Evolutionary conservation across 139 green algal species (phyloP).

Genomic region (Asterochloris sp.): DNA sequence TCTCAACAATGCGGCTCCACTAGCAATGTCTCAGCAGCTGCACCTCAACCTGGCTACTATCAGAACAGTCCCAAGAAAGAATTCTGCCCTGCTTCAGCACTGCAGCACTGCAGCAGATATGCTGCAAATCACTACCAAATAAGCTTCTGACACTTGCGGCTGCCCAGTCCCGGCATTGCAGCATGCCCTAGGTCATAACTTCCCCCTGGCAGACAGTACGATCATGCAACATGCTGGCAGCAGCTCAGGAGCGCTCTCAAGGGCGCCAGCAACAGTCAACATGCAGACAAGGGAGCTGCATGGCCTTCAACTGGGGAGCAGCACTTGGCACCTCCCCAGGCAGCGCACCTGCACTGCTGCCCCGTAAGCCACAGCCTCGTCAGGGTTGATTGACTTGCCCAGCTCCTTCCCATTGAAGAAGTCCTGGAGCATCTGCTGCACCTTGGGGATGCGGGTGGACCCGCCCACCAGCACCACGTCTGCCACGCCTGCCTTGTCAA

Average conservation of each 20-base stretch:
- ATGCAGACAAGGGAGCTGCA: not conserved
- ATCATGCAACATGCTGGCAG: not conserved
- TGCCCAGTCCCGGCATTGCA: not conserved
- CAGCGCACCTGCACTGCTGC: constrained; percentile 79
- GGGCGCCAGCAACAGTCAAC: too few species aligned
- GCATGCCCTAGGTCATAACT: not conserved
- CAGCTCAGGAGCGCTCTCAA: too few species aligned
- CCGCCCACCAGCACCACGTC: constrained; percentile 89
- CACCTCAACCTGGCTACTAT: too few species aligned
- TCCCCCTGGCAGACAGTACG: not conserved
- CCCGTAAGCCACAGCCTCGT: constrained; percentile 98
- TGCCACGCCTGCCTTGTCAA: constrained; percentile 64
- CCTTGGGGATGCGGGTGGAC: constrained; percentile 97
- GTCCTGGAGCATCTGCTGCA: constrained; percentile 95
- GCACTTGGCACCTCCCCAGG: not conserved
- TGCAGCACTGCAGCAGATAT: too few species aligned
- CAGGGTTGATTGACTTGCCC: constrained; percentile 99
- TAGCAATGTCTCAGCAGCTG: too few species aligned
- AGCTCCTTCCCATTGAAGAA: constrained; percentile 99
- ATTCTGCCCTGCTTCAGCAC: too few species aligned
- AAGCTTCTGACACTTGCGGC: too few species aligned
- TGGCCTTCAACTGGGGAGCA: not conserved
- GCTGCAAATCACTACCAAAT: too few species aligned
- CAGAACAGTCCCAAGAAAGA: too few species aligned
- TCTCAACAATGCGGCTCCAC: too few species aligned